Base-by-base conservation (phyloP, 768 basidiomycete species). In the Russula brevipes region DNA sequence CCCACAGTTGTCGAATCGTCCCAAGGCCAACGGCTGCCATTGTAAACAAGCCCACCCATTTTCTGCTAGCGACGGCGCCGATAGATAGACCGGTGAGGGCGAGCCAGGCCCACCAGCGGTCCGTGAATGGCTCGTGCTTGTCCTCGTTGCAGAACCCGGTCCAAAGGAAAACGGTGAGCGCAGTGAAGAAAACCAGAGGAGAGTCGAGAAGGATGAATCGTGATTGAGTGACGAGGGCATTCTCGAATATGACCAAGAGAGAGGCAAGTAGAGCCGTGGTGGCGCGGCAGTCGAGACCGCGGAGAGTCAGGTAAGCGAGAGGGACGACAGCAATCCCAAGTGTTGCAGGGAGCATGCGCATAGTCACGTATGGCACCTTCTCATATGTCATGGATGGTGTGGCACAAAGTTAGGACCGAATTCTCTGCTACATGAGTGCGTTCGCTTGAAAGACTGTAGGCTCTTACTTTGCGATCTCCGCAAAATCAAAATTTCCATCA, bases 41-140 rank as follows among this genome's bases (percentile, higher is more conserved):
- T 14, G 95, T 98, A 77, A 99, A 98, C 24, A 99, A 79, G 10
- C 97, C 97, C 46, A 98, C 96, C 97, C 96, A 98, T 74, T 98
- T 99, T 79, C 92, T 93, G 69, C 88, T 90, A 38, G 89, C 83
- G 54, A 96, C 94, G 5, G 95, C 94, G 42, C 97, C 97, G 31
- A 99, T 86, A 0, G 88, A 85, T 14, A 96, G 78, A 36, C 97
- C 97, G 2, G 91, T 89, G 45, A 98, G 80, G 12, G 82, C 75
- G 38, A 98, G 87, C 89, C 93, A 96, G 0, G 81, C 78, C 97
- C 97, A 99, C 97, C 97, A 98, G 2, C 79, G 75, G 10, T 83
- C 78, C 1, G 89, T 88, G 76, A 98, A 99, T 0, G 93, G 87
- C 54, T 85, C 79, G 57, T 87, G 80, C 72, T 84, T 87, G 77